Conservation (phyloP, 257 asterid species). For the Lavandula angustifolia region DNA sequence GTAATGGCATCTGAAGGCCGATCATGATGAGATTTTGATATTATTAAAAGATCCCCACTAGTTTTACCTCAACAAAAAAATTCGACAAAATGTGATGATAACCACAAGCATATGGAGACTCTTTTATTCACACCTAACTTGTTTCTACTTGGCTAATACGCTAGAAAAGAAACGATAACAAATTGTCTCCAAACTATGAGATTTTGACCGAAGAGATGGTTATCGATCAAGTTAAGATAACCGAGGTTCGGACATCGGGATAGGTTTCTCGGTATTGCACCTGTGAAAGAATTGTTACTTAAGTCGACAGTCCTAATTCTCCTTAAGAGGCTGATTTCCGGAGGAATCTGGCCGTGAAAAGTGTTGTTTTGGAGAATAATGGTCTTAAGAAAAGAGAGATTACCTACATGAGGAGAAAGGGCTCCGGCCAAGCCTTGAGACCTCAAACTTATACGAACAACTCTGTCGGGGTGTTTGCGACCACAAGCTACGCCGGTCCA, state of each 20-base stretch:
- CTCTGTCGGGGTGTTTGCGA: too few relatives aligned
- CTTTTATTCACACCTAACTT: too few relatives aligned
- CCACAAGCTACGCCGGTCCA: neutral
- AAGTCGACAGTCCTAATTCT: constrained; percentile 22
- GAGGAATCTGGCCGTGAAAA: constrained; percentile 37
- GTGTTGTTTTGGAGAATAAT: constrained; percentile 35
- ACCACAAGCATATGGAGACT: too few relatives aligned
- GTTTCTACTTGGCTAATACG: too few relatives aligned
- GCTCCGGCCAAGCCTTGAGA: constrained; percentile 35
- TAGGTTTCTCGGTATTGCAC: constrained; percentile 36
- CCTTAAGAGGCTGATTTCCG: constrained; percentile 33
- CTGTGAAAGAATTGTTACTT: constrained; percentile 38
- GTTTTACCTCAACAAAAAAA: too few relatives aligned
- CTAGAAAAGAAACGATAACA: too few relatives aligned
- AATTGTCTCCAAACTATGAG: too few relatives aligned
- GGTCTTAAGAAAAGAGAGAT: constrained; percentile 36
- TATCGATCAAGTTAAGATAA: too few relatives aligned
- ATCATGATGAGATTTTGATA: too few relatives aligned
- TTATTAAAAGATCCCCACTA: too few relatives aligned
- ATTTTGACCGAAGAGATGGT: constrained; percentile 26
- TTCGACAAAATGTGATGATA: too few relatives aligned
- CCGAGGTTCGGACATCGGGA: constrained; percentile 29
- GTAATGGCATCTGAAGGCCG: too few relatives aligned
- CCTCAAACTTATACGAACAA: neutral
- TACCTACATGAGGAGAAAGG: constrained; percentile 42